phyloP scores from a whole-genome alignment of 768 basidiomycete species.

The Pisolithus microcarpus region DNA sequence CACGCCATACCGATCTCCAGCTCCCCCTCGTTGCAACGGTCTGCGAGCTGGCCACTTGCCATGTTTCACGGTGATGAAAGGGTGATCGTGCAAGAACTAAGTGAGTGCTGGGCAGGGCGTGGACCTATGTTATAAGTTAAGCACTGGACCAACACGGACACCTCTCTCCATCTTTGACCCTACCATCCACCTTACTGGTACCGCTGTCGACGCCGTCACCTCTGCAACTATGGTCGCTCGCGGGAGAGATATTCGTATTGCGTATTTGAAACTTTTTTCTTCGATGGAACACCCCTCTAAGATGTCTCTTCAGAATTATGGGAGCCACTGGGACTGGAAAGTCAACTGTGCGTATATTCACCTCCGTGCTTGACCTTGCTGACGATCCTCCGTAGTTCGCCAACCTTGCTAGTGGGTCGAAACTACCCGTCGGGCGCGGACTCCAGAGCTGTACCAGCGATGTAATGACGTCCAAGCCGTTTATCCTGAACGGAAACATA shows the following conservation, averaged over 20 bases:
- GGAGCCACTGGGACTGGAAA: conserved; percentile 31
- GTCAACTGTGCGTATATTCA: conserved; percentile 22
- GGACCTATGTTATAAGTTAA: neutral
- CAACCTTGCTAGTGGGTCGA: conserved; percentile 44
- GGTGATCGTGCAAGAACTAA: neutral
- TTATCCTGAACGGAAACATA: conserved; percentile 37
- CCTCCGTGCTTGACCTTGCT: neutral
- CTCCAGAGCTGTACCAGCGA: conserved; percentile 46
- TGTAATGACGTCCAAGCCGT: conserved; percentile 38
- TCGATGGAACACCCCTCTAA: neutral
- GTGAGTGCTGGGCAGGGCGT: neutral
- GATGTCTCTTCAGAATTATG: conserved; percentile 30
- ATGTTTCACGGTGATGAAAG: neutral
- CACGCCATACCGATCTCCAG: neutral
- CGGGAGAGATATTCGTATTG: neutral
- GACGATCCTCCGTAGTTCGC: conserved; percentile 37
- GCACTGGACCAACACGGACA: neutral
- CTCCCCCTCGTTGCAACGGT: neutral
- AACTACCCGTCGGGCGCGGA: conserved; percentile 37
- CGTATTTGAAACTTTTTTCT: neutral
- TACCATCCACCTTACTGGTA: neutral
- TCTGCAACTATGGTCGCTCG: neutral
- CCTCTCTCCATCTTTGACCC: neutral
- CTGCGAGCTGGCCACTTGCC: neutral
- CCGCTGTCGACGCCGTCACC: neutral